phyloP scores from a whole-genome alignment of 2,329 filamentous ascomycete genomes.

The Diplodia corticola region DNA sequence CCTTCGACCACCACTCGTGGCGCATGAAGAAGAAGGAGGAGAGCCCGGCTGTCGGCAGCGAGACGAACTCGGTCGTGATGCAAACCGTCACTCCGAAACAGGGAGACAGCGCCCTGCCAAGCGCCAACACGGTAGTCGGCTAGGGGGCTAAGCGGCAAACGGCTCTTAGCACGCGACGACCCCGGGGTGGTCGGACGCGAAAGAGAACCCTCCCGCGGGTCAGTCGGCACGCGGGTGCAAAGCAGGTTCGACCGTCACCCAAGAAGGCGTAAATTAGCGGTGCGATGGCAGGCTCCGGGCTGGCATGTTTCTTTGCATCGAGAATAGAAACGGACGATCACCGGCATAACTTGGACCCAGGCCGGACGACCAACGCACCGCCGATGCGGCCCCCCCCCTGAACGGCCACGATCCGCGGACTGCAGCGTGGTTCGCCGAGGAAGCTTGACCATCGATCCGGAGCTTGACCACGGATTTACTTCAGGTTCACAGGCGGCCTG shows the following conservation, averaged over 20 bases:
- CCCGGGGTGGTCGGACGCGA: neutral
- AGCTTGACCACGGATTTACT: neutral
- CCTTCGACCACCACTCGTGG: conserved; percentile 40
- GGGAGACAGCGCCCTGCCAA: neutral
- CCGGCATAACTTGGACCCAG: neutral
- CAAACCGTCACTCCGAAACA: neutral
- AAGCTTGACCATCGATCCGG: neutral
- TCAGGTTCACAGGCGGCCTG: neutral
- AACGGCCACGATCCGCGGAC: too few species aligned
- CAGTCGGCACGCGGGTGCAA: neutral
- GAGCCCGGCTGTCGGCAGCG: neutral
- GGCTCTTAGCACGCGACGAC: too few species aligned
- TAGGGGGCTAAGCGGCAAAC: neutral
- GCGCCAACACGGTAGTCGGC: neutral
- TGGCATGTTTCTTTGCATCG: too few species aligned
- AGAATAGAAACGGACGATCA: conserved; percentile 4
- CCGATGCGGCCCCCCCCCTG: neutral
- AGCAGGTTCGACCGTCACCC: neutral
- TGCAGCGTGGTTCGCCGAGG: neutral
- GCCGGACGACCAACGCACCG: neutral
- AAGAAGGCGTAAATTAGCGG: neutral
- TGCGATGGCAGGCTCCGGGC: neutral
- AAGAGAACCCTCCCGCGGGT: neutral
- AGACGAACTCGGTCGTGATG: conserved; percentile 5
- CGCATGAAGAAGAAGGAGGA: neutral